These are phyloP conservation scores for Aaosphaeria pasadenensis DNA, from an alignment of 2,329 filamentous ascomycete genomes.

Conservation along the genomic window DNA sequence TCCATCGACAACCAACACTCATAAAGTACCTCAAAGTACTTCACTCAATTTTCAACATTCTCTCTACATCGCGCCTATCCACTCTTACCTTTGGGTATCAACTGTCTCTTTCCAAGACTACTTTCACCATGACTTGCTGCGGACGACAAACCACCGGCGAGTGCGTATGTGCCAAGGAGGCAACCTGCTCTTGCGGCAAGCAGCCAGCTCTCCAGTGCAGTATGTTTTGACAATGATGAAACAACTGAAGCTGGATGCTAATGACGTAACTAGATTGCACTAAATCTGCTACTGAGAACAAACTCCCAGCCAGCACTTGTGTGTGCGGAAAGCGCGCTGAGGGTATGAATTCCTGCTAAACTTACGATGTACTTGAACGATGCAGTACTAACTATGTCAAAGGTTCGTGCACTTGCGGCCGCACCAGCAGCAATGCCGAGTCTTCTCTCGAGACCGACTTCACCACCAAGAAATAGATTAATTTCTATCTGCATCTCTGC, in stretches of 20 bases:
- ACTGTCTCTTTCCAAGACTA: neutral
- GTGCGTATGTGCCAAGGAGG: constrained; percentile 58
- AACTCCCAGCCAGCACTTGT: constrained; percentile 65
- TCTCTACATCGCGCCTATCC: too few relatives aligned
- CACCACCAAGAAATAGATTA: constrained; percentile 60
- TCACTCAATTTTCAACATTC: too few relatives aligned
- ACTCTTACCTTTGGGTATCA: too few relatives aligned
- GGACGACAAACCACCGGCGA: constrained; percentile 52
- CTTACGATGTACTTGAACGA: too few relatives aligned
- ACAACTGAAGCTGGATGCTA: neutral
- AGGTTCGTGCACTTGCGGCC: constrained; percentile 75
- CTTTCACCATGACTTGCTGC: constrained; percentile 54
- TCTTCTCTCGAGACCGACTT: constrained; percentile 79
- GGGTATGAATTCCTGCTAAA: constrained; percentile 48
- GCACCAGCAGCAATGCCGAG: constrained; percentile 59
- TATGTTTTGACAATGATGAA: constrained; percentile 19
- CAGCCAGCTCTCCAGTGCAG: constrained; percentile 81
- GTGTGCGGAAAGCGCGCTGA: constrained; percentile 73
- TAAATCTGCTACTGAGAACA: constrained; percentile 74
- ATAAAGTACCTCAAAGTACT: too few relatives aligned
- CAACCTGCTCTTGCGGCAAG: constrained; percentile 84
- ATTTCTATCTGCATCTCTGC: neutral
- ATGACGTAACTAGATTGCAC: constrained; percentile 55
- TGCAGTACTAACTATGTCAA: neutral
- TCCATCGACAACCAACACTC: too few relatives aligned